A percentile compares a stretch with the other conserved stretches of the same genome.
These are phyloP conservation scores for Emmonsia crescens DNA, from an alignment of 2,329 filamentous ascomycete species.

Conservation along the genomic window DNA sequence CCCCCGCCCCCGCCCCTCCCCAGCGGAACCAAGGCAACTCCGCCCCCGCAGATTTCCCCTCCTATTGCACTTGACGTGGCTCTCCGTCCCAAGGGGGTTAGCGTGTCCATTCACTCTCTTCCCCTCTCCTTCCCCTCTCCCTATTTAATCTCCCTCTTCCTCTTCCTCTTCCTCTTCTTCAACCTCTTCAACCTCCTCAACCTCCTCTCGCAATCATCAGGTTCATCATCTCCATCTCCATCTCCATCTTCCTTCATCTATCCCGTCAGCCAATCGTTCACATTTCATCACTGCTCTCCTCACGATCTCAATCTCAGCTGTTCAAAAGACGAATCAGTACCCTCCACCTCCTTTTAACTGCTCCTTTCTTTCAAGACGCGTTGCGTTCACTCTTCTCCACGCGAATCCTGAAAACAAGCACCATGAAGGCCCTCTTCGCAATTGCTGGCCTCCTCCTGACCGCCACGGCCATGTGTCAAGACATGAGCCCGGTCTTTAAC, in stretches of 20 bases:
- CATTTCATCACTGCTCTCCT: background rate
- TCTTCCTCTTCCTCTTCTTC: background rate
- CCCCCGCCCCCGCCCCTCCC: background rate
- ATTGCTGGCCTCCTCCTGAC: background rate
- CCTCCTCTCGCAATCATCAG: background rate
- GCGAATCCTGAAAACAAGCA: background rate
- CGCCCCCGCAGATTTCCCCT: background rate
- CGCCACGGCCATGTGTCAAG: background rate
- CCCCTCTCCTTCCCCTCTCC: background rate
- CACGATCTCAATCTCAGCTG: background rate
- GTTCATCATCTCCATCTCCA: background rate
- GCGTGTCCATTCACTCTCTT: background rate
- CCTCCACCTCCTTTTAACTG: background rate
- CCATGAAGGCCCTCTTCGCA: background rate
- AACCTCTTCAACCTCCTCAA: background rate
- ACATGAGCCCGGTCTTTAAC: background rate
- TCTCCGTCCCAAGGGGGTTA: background rate
- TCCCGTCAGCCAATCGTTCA: background rate
- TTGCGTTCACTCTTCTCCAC: background rate
- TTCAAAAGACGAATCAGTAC: background rate
- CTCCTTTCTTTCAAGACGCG: background rate
- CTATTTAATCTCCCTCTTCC: background rate
- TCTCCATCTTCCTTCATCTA: background rate
- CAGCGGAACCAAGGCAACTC: background rate
- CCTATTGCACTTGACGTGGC: background rate